Evolutionary conservation across 768 basidiomycete species (phyloP).

Genomic region (Cystobasidium tubakii): DNA sequence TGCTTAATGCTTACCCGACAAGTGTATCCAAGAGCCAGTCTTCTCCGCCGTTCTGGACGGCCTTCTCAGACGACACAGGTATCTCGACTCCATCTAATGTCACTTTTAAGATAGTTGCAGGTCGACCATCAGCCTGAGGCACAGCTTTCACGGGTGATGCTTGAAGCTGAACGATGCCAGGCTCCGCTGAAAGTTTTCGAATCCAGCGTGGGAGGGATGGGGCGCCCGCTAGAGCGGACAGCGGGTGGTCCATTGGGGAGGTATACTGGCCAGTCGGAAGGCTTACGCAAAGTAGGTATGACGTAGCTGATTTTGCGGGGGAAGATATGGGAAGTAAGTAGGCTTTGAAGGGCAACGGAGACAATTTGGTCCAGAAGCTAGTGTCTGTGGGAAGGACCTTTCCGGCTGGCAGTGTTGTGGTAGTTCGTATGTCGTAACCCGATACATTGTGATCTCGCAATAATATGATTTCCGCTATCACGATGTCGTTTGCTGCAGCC

Average conservation of each 20-base stretch:
- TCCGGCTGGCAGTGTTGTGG: constrained; percentile 1
- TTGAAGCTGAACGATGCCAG: constrained; percentile 55
- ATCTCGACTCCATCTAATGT: constrained; percentile 5
- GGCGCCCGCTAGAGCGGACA: constrained; percentile 60
- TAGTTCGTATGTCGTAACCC: constrained; percentile 12
- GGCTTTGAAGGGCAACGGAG: neutral
- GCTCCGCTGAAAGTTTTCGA: constrained; percentile 56
- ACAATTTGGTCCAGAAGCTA: constrained; percentile 5
- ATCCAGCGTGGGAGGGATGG: constrained; percentile 62
- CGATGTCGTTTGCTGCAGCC: neutral
- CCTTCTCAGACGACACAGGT: constrained; percentile 32
- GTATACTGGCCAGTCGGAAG: constrained; percentile 78
- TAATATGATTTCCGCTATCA: constrained; percentile 17
- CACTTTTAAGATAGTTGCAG: neutral
- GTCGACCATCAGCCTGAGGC: constrained; percentile 52
- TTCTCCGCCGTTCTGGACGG: constrained; percentile 14
- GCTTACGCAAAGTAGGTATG: constrained; percentile 70
- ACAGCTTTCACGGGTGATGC: constrained; percentile 53
- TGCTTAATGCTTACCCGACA: neutral
- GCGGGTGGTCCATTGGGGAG: constrained; percentile 70
- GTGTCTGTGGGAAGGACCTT: constrained; percentile 12
- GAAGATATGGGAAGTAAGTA: constrained; percentile 60
- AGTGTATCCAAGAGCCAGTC: constrained; percentile 6
- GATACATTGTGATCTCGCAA: neutral
- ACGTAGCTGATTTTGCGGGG: constrained; percentile 55